These are phyloP conservation scores for Kentomonas sorsogonicus DNA, from an alignment of 208 protist genomes.

Conservation along the genomic window DNA sequence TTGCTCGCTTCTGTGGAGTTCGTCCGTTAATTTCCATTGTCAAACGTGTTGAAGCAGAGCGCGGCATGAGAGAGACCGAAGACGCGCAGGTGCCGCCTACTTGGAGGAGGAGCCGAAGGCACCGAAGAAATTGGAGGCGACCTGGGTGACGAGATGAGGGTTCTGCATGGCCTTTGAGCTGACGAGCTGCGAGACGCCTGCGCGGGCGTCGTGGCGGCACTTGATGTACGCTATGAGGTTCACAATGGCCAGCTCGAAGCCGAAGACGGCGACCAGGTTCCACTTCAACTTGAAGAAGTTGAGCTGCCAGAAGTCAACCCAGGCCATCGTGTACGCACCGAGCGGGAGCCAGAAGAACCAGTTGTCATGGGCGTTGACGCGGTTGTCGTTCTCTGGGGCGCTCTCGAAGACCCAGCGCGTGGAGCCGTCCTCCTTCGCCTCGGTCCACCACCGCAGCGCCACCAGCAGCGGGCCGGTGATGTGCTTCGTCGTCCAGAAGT, in stretches of 20 bases:
- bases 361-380: slow-evolving; percentile 72
- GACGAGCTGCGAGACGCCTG: slow-evolving; percentile 54
- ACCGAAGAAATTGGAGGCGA: slow-evolving; percentile 26
- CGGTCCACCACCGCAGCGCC: slow-evolving; percentile 93
- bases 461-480: slow-evolving; percentile 92
- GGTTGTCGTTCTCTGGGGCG: slow-evolving; percentile 41
- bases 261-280: slow-evolving; percentile 57
- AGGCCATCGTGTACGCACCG: slow-evolving; percentile 38
- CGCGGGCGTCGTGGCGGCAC: slow-evolving; percentile 70
- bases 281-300: slow-evolving; percentile 58
- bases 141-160: slow-evolving; percentile 36
- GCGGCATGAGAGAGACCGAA: too few species aligned
- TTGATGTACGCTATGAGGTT: slow-evolving; percentile 84
- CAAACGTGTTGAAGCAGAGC: too few species aligned
- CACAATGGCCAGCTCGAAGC: slow-evolving; percentile 37
- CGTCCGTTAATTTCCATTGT: too few species aligned
- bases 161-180: slow-evolving; percentile 37
- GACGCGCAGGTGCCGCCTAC: background rate
- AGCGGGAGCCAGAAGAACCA: slow-evolving; percentile 81
- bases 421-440: slow-evolving; percentile 88
- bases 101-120: background rate
- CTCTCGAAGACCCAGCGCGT: slow-evolving; percentile 94
- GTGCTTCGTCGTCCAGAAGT: slow-evolving; percentile 96
- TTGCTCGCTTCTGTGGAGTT: too few species aligned
- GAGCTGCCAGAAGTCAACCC: slow-evolving; percentile 65